These are phyloP conservation scores for Xylaria sp. DNA, from an alignment of 2,329 filamentous ascomycete genomes.

Conservation along the genomic window DNA sequence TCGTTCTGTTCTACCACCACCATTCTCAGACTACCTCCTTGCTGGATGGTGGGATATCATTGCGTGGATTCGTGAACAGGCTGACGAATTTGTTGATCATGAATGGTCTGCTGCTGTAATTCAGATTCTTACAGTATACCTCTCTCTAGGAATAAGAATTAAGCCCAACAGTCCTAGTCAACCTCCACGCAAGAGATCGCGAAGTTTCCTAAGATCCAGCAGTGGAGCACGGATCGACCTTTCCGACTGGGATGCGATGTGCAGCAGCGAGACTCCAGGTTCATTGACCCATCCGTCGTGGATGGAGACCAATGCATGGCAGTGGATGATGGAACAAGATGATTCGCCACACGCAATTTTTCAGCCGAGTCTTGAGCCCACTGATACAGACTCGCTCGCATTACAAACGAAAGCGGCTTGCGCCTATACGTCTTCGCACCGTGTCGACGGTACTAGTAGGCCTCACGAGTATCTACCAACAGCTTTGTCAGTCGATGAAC, in stretches of 20 bases:
- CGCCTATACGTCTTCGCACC: constrained; percentile 70
- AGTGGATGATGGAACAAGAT: constrained; percentile 74
- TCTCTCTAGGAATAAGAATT: constrained; percentile 63
- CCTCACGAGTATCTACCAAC: constrained; percentile 73
- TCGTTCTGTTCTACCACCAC: constrained; percentile 70
- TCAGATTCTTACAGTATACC: constrained; percentile 71
- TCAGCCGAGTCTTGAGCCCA: constrained; percentile 41
- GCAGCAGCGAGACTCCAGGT: constrained; percentile 59
- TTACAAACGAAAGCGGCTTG: constrained; percentile 68
- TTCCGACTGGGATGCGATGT: constrained; percentile 61
- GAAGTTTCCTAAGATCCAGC: constrained; percentile 48
- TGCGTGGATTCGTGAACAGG: constrained; percentile 71
- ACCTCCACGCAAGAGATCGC: constrained; percentile 40
- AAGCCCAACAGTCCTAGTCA: constrained; percentile 42
- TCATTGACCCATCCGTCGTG: constrained; percentile 64
- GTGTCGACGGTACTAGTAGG: constrained; percentile 67
- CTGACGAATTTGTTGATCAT: constrained; percentile 59
- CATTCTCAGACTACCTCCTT: constrained; percentile 69
- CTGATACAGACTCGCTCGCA: constrained; percentile 57
- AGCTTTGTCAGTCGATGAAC: constrained; percentile 61
- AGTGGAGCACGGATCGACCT: constrained; percentile 49
- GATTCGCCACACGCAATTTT: constrained; percentile 49
- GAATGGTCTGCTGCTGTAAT: constrained; percentile 79
- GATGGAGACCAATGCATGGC: constrained; percentile 74
- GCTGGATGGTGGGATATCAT: constrained; percentile 79